Conservation (phyloP, 352 stramenopile genomes). For the Phytophthora melonis region DNA sequence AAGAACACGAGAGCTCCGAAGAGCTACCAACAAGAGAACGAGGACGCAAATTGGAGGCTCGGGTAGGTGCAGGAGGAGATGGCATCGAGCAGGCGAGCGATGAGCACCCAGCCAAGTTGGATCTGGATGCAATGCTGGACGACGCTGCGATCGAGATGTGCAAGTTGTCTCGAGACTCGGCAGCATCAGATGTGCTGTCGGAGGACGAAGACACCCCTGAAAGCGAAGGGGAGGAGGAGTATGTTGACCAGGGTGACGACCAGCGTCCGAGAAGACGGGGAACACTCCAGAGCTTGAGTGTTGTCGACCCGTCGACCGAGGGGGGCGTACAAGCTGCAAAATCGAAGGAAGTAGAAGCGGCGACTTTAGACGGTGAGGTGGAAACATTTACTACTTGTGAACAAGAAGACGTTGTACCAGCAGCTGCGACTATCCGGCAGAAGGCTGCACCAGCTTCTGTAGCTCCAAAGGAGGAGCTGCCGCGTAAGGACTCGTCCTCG, state of each 20-base stretch:
- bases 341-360: not conserved
- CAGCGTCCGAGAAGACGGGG: conserved; percentile 5
- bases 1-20: not conserved
- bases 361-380: not conserved
- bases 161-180: conserved; percentile 28
- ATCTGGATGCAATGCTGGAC: conserved; percentile 37
- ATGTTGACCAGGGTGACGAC: not conserved
- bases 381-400: not conserved
- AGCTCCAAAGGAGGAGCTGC: conserved; percentile 1
- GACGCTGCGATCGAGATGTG: conserved; percentile 33
- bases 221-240: conserved; percentile 26
- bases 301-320: conserved; percentile 21
- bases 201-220: conserved; percentile 38
- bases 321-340: not conserved
- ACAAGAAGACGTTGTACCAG: not conserved
- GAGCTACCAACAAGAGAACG: not conserved
- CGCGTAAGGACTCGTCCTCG: conserved; percentile 4
- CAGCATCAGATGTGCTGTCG: conserved; percentile 39
- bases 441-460: not conserved
- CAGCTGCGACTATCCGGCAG: not conserved
- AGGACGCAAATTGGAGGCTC: not conserved
- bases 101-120: conserved; percentile 4
- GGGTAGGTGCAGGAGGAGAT: not conserved
- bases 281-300: conserved; percentile 11
- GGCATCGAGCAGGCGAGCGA: not conserved